Evolutionary conservation across 192 early-diverging fungal genomes (phyloP), one percentile per base, ranked within the genome.

Genomic region (Piromyces sp.): DNA sequence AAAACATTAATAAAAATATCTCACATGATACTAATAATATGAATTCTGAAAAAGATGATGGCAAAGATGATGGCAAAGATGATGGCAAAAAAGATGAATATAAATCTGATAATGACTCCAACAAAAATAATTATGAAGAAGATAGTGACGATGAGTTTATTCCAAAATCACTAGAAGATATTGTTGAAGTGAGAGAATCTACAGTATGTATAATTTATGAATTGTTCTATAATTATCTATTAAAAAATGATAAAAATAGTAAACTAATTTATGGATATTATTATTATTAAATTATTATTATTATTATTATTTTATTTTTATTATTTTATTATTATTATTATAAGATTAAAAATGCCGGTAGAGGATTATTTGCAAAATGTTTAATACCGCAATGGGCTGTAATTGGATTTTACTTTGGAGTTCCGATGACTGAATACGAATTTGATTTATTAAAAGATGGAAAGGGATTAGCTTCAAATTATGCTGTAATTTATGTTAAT

Each of bases 361-460:
- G 84, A 30, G 86, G 86, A 15, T 29, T 87, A 14, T 87, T 87
- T 84, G 86, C 86, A 29, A 87, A 87, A 80, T 82, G 92, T 3
- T 88, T 91, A 80, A 80, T 97, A 6, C 95, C 95, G 3, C 88
- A 86, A 26, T 89, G 90, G 13, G 93, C 92, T 26, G 91, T 93
- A 0, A 84, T 97, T 7, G 96, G 96, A 3, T 97, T 96, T 83
- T 97, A 97, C 82, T 97, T 97, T 88, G 96, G 96, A 28, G 94
- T 97, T 13, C 96, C 96, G 14, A 97, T 96, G 94, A 95, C 94
- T 3, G 96, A 97, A 87, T 94, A 95, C 82, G 96, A 97, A 84
- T 97, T 95, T 83, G 96, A 97, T 86, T 92, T 90, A 0, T 84
- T 92, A 29, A 97, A 97, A 82, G 96, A 97, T 78, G 86, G 88